Percentiles rank a stretch among this genome's conserved stretches.
phyloP scores from a whole-genome alignment of 2,329 filamentous ascomycete genomes.

The Neoascochyta sp. region DNA sequence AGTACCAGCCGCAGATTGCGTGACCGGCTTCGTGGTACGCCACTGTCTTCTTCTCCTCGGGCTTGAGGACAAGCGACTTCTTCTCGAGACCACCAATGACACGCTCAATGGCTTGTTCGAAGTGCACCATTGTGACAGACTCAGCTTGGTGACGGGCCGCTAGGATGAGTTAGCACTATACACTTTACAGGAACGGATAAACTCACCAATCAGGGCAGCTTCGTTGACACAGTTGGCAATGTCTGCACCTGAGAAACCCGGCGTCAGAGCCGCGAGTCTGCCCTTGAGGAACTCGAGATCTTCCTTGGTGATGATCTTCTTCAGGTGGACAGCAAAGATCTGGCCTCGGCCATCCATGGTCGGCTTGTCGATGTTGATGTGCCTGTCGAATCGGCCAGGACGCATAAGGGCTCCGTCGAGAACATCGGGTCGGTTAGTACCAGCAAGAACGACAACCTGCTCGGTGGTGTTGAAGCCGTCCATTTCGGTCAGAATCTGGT shows the following conservation, averaged over 20 bases:
- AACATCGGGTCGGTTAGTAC: constrained; percentile 92
- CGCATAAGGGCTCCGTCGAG: constrained; percentile 95
- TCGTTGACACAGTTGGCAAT: constrained; percentile 99
- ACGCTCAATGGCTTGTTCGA: constrained; percentile 96
- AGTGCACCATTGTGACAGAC: constrained; percentile 81
- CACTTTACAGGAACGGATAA: neutral
- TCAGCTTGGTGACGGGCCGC: constrained; percentile 80
- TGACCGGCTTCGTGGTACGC: constrained; percentile 98
- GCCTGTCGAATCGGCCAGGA: constrained; percentile 92
- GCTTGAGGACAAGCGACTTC: constrained; percentile 90
- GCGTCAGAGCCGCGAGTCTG: constrained; percentile 84
- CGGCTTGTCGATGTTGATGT: constrained; percentile 90
- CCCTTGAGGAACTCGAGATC: constrained; percentile 85
- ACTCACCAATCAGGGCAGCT: constrained; percentile 87
- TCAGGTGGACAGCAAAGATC: constrained; percentile 91
- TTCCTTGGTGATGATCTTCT: constrained; percentile 90
- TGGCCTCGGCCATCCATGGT: constrained; percentile 96
- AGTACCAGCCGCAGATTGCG: constrained; percentile 97
- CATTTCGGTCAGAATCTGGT: constrained; percentile 99
- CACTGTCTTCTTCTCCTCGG: constrained; percentile 90
- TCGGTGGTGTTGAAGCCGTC: constrained; percentile 97
- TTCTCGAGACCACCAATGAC: constrained; percentile 95
- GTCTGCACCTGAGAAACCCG: constrained; percentile 94
- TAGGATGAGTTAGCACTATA: constrained; percentile 48
- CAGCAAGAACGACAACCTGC: constrained; percentile 92